Base-by-base conservation (phyloP, 345 rosid genomes). In the Gossypium rotundifolium region DNA sequence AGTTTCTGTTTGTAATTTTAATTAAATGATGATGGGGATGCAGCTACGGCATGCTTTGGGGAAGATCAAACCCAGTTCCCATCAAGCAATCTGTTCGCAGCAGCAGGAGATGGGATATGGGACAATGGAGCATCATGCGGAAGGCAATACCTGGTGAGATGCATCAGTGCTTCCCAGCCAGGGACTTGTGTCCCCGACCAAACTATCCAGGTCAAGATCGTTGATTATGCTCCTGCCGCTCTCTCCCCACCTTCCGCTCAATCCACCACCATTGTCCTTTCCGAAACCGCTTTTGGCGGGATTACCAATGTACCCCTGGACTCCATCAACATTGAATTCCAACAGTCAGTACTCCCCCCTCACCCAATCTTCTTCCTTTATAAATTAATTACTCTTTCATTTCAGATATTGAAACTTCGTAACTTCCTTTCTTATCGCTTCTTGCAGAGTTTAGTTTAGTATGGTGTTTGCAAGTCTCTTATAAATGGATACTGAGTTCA, bases 91-190 rank as follows among this genome's bases (percentile, higher is more conserved):
- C 29, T 89, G 63, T 89, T 89, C 7, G 91, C 84, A 9, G 87
- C 93, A 16, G 93, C 90, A 0, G 93, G 91, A 6, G 91, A 87
- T 0, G 91, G 89, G 57, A 69, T 89, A 38, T 89, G 93, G 91
- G 91, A 89, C 79, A 87, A 89, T 54, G 87, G 90, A 23, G 91
- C 91, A 4, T 78, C 91, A 0, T 89, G 93, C 42, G 91, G 93
- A 53, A 84, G 91, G 72, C 87, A 82, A 68, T 89, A 89, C 71
- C 25, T 79, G 82, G 89, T 86, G 38, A 74, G 89, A 68, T 89
- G 93, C 78, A 85, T 89, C 16, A 89, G 91, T 57, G 87, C 93
- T 1, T 33, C 81, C 9, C 51, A 11, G 45, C 64, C 82, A 0
- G 77, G 79, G 9, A 78, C 81, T 42, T 89, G 91, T 52, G 38